Conservation (phyloP, 2,329 filamentous ascomycete species). For the Ceratocystis eucalypticola region DNA sequence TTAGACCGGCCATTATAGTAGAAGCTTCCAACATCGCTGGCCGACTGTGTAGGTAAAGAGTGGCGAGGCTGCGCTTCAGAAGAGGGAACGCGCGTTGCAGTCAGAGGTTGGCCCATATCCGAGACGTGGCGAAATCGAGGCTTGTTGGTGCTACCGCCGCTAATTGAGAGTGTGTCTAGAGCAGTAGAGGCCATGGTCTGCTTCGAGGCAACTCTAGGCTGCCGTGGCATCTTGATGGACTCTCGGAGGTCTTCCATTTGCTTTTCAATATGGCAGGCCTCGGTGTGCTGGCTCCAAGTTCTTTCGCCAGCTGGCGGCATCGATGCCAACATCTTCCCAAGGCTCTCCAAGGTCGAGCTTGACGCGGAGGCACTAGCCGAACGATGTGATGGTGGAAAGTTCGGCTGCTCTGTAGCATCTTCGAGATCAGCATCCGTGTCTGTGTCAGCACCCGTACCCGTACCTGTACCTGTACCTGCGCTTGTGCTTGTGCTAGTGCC, state of each 20-base stretch:
- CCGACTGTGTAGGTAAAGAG: neutral
- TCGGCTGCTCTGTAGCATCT: neutral
- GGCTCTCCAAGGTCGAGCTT: neutral
- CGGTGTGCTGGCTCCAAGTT: slow-evolving; percentile 2
- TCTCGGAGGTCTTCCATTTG: neutral
- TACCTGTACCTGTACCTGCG: neutral
- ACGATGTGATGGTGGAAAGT: neutral
- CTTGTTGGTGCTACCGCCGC: neutral
- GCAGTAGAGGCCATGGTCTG: neutral
- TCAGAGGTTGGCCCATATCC: neutral
- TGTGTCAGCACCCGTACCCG: neutral
- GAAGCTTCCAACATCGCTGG: neutral
- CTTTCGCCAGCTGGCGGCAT: neutral
- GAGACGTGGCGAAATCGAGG: neutral
- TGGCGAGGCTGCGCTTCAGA: neutral
- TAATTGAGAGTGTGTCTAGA: neutral
- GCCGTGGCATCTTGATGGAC: neutral
- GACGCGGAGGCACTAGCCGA: neutral
- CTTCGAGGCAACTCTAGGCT: neutral
- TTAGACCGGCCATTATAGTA: neutral
- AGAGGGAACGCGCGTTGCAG: neutral
- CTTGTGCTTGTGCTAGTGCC: neutral
- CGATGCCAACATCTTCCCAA: neutral
- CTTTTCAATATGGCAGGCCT: neutral
- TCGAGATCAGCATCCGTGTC: neutral